Evolutionary conservation across 2,329 filamentous ascomycete species (phyloP).

Genomic region (Ophiostoma novo-ulmi): DNA sequence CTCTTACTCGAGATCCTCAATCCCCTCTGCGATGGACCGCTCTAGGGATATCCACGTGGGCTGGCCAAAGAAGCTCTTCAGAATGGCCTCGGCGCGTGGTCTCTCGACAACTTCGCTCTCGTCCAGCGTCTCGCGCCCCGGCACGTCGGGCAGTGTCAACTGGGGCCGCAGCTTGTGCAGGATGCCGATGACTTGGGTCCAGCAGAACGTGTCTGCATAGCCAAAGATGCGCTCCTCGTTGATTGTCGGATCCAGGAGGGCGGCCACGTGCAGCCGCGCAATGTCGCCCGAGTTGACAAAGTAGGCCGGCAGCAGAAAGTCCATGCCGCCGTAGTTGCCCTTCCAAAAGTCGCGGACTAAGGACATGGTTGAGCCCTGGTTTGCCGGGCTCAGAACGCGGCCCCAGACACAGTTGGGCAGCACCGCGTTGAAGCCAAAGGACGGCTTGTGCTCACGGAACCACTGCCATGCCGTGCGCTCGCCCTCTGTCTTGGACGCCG

Average conservation of each 20-base stretch:
- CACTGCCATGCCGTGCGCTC: slow-evolving; percentile 9
- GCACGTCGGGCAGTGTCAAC: neutral
- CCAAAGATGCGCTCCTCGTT: neutral
- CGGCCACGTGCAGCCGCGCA: slow-evolving; percentile 4
- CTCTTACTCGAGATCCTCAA: neutral
- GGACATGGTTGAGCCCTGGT: neutral
- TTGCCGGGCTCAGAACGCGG: neutral
- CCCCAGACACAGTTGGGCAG: neutral
- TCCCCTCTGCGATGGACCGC: neutral
- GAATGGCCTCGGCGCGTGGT: neutral
- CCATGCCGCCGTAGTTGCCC: neutral
- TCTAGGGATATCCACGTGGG: neutral
- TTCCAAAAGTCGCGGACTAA: slow-evolving; percentile 1
- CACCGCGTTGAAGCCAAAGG: neutral
- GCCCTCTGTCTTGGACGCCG: slow-evolving; percentile 7
- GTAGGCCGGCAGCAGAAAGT: neutral
- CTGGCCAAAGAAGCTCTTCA: slow-evolving; percentile 11
- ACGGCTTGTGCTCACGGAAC: neutral
- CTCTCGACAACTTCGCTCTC: neutral
- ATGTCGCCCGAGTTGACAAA: neutral
- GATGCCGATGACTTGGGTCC: neutral
- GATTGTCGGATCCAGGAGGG: neutral
- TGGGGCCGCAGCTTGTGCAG: neutral
- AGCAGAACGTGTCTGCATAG: neutral
- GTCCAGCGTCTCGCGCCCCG: neutral